Percentiles rank a stretch among this genome's conserved stretches.
phyloP scores from a whole-genome alignment of 1,139 yeast species.

The Debaryomycetaceae sp. region DNA sequence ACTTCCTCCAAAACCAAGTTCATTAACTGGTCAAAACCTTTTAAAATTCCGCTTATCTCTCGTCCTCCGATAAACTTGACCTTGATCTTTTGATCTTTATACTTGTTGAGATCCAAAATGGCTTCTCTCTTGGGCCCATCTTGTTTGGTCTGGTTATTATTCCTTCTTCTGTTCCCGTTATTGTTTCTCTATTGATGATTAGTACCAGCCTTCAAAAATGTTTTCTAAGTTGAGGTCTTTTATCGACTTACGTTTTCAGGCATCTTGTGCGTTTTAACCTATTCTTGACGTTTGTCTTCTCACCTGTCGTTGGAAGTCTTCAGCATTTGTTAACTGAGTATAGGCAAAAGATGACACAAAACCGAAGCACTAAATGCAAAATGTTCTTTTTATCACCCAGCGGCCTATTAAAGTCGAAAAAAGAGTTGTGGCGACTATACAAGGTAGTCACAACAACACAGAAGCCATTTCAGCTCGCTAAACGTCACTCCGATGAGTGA shows the following conservation, averaged over 20 bases:
- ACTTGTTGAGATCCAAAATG: constrained; percentile 75
- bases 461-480: no score
- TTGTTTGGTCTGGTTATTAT: constrained; percentile 33
- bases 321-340: neutral
- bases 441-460: no score
- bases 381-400: no score
- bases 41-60: constrained; percentile 68
- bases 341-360: neutral
- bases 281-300: neutral
- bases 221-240: neutral
- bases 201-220: neutral
- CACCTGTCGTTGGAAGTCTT: neutral
- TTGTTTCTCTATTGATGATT: constrained; percentile 2
- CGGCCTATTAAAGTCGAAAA: no score
- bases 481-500: no score
- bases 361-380: neutral
- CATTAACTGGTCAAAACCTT: constrained; percentile 92
- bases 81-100: constrained; percentile 68
- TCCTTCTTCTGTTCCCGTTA: constrained; percentile 24
- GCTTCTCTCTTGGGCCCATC: constrained; percentile 90
- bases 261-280: neutral
- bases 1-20: constrained; percentile 88
- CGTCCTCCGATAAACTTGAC: constrained; percentile 91
- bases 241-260: neutral
- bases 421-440: no score